A percentile compares a stretch with the other conserved stretches of the same genome.
Conservation (phyloP, 2,329 filamentous ascomycete species). For the Venturia pyrina region DNA sequence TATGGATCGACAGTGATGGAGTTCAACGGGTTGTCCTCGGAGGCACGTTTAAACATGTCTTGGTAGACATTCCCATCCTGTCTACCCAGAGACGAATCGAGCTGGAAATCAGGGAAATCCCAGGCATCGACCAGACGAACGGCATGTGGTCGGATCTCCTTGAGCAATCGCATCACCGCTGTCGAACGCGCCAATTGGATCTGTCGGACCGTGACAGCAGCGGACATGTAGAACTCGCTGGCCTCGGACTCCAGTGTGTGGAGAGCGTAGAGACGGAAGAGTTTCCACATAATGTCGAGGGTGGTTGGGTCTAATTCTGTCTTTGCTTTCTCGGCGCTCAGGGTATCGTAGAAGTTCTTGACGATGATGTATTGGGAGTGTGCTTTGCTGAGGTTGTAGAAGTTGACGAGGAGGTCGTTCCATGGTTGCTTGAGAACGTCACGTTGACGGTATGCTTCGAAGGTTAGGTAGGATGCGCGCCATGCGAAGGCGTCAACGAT, state of each 20-base stretch:
- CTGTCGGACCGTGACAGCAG: conserved; percentile 60
- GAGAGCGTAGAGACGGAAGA: conserved; percentile 57
- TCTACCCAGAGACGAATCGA: conserved; percentile 60
- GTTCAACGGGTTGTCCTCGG: conserved; percentile 64
- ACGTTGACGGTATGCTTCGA: conserved; percentile 63
- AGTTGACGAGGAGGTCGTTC: conserved; percentile 70
- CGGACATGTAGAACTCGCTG: conserved; percentile 61
- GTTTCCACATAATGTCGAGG: conserved; percentile 47
- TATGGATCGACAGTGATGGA: conserved; percentile 63
- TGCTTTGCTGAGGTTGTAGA: conserved; percentile 65
- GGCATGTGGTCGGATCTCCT: conserved; percentile 64
- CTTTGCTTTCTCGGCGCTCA: conserved; percentile 47
- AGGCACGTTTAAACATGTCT: conserved; percentile 64
- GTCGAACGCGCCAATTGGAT: conserved; percentile 59
- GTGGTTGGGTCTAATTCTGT: conserved; percentile 16
- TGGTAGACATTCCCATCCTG: conserved; percentile 69
- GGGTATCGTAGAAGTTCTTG: conserved; percentile 66
- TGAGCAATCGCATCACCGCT: conserved; percentile 58
- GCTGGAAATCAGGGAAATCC: conserved; percentile 69
- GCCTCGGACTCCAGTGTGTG: conserved; percentile 60
- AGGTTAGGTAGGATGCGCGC: conserved; percentile 64
- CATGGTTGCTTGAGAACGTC: conserved; percentile 66
- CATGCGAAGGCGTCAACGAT: conserved; percentile 66
- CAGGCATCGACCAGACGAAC: conserved; percentile 62
- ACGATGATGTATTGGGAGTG: conserved; percentile 70